Percentiles rank a stretch among this genome's conserved stretches.
These are phyloP conservation scores for Talaromyces sp. DNA, from an alignment of 2,329 filamentous ascomycete genomes.

Conservation along the genomic window DNA sequence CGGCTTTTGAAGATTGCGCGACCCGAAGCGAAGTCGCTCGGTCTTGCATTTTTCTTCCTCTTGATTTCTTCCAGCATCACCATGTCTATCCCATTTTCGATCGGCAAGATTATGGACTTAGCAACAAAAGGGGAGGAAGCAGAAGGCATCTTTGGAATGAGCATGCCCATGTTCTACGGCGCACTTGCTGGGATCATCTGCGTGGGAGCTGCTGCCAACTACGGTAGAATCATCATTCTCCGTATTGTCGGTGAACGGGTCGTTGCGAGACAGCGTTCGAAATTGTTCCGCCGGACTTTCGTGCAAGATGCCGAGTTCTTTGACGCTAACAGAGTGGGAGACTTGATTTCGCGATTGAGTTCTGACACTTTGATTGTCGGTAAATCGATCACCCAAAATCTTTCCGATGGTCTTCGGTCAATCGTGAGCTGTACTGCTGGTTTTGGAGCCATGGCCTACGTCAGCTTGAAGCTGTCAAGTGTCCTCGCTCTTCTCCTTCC, in stretches of 20 bases:
- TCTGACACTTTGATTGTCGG: constrained; percentile 97
- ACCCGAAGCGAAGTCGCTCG: constrained; percentile 75
- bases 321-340: constrained; percentile 93
- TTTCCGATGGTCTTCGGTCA: constrained; percentile 91
- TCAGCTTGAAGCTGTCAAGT: constrained; percentile 84
- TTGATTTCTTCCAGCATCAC: constrained; percentile 88
- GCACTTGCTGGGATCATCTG: constrained; percentile 73
- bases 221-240: constrained; percentile 86
- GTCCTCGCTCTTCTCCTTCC: constrained; percentile 84
- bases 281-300: constrained; percentile 86
- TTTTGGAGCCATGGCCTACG: constrained; percentile 91
- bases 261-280: constrained; percentile 81
- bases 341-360: constrained; percentile 89
- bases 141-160: constrained; percentile 72
- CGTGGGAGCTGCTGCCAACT: constrained; percentile 84
- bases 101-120: constrained; percentile 90
- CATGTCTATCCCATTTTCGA: constrained; percentile 94
- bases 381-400: constrained; percentile 96
- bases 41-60: constrained; percentile 75
- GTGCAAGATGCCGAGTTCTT: constrained; percentile 99
- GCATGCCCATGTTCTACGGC: constrained; percentile 81
- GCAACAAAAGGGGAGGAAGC: constrained; percentile 68
- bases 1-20: constrained; percentile 83
- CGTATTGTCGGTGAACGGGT: constrained; percentile 94
- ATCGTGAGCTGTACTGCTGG: constrained; percentile 87